Base-by-base conservation (phyloP, 2,329 filamentous ascomycete genomes). In the Parastagonospora avenae region DNA sequence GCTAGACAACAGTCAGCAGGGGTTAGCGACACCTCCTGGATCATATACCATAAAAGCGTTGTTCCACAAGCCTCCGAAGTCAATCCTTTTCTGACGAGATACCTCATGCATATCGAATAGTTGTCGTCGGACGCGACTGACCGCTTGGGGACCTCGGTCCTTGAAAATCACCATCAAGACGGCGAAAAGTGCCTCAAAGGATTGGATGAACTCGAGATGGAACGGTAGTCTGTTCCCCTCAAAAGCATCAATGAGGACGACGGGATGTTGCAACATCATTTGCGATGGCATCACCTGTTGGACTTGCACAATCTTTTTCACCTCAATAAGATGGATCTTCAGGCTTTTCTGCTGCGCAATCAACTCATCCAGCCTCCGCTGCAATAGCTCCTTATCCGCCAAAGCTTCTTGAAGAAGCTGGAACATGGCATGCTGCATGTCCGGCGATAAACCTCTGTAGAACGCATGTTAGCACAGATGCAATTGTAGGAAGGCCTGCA, bases 181-280 rank as follows among this genome's bases (percentile, higher is more conserved):
- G 1, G 44, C 35, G n/a, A 40, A 46, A 14, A 46, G 28, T 1
- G 44, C 44, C 11, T 46, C 44, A 14, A 46, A 40, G 19, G 36
- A 46, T n/a, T 40, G 27, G 2, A 41, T 40, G 15, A 40, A 35
- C 11, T 32, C 36, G 12, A 46, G 44, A 12, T 46, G 44, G 12
- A 46, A 46, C 8, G 43, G 43, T n/a, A 38, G 15, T 12, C 43
- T 29, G 12, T 39, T 39, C 16, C 19, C 43, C 27, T 40, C 44
- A 4, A 42, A 42, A 16, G 41, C 15, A 42, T 42, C 41, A 1
- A 42, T 24, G 2, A 42, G 29, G 8, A 42, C 8, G 4, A 33
- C 29, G 4, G 15, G 41, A 19, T 14, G 15, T 8, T 29, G 29
- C 2, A 42, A 19, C 11, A 42, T 4, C 2, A 42, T 16, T 33